phyloP scores from a whole-genome alignment of 768 basidiomycete genomes.

The Tubosaeta sp. region DNA sequence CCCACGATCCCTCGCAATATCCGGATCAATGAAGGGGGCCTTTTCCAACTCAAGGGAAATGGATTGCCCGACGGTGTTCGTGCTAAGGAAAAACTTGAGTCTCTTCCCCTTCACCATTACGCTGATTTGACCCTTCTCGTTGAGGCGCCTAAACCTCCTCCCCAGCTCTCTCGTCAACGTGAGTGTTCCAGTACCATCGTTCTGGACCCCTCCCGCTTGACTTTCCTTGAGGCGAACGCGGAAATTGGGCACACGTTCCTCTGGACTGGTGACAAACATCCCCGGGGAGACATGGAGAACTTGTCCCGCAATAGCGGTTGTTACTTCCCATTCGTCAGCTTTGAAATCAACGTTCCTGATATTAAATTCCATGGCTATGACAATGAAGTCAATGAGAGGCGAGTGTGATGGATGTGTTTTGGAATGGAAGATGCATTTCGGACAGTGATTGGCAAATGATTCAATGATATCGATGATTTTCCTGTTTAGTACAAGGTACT shows the following conservation, averaged over 20 bases:
- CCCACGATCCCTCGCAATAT: constrained; percentile 47
- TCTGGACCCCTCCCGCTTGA: constrained; percentile 48
- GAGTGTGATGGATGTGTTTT: not conserved
- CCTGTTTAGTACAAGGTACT: not conserved
- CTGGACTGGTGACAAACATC: constrained; percentile 19
- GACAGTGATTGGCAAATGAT: not conserved
- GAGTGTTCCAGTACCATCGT: constrained; percentile 48
- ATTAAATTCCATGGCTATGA: constrained; percentile 34
- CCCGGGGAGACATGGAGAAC: constrained; percentile 47
- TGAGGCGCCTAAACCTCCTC: constrained; percentile 43
- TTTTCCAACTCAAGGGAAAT: constrained; percentile 42
- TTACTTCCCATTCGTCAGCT: constrained; percentile 53
- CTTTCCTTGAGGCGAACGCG: constrained; percentile 48
- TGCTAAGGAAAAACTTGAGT: constrained; percentile 28
- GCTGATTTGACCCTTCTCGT: constrained; percentile 33
- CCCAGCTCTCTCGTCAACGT: constrained; percentile 33
- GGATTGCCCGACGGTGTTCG: constrained; percentile 2
- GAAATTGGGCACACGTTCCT: constrained; percentile 51
- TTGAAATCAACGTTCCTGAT: constrained; percentile 32
- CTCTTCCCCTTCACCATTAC: constrained; percentile 40
- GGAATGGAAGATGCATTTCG: too few relatives aligned
- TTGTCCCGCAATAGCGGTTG: constrained; percentile 43
- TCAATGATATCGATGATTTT: not conserved
- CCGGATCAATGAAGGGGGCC: constrained; percentile 53
- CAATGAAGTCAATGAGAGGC: not conserved